Base-by-base conservation (phyloP, 2,329 filamentous ascomycete genomes). In the Fusarium oxysporum region DNA sequence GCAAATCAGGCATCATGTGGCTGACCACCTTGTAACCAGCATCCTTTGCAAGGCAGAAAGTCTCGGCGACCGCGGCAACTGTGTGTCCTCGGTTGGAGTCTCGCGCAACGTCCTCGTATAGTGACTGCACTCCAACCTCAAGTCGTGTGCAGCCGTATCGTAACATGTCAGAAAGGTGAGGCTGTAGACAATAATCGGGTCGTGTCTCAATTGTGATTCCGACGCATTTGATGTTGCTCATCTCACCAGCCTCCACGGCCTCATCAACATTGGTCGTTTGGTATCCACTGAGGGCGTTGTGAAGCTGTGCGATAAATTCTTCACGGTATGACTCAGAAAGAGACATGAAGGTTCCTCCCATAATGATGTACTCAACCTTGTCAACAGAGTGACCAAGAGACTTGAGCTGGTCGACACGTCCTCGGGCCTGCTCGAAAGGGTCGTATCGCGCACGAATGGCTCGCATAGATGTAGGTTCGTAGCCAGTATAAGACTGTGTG, bases 291-390 rank as follows among this genome's bases (percentile, higher is more conserved):
- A 99, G 89, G 3, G 96, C 96, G 80, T 99, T 99, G 84, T 99
- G 96, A 56, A 99, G 88, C 79, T 98, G 96, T 2, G 95, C 92
- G 67, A 99, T 97, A 78, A 99, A 99, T 63, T 93, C 91, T 70
- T 99, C 94, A 33, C 96, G 88, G 82, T 99, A 99, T 30, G 92
- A 91, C 78, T 95, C 91, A 13, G 96, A 89, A 32, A 99, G 84
- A 6, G 96, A 98, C 97, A 99, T 99, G 83, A 99, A 99, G 0
- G 96, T 99, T 74, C 96, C 96, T 68, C 96, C 96, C 96, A 99
- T 99, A 81, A 99, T 97, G 80, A 99, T 99, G 82, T 98, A 99
- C 85, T 99, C 96, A 30, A 99, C 96, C 82, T 99, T 99, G 85
- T 99, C 96, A 53, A 99, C 96, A 50, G 94, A 97, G 82, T 99